These are phyloP conservation scores for Fusarium miscanthi DNA, from an alignment of 2,329 filamentous ascomycete species.

Conservation along the genomic window DNA sequence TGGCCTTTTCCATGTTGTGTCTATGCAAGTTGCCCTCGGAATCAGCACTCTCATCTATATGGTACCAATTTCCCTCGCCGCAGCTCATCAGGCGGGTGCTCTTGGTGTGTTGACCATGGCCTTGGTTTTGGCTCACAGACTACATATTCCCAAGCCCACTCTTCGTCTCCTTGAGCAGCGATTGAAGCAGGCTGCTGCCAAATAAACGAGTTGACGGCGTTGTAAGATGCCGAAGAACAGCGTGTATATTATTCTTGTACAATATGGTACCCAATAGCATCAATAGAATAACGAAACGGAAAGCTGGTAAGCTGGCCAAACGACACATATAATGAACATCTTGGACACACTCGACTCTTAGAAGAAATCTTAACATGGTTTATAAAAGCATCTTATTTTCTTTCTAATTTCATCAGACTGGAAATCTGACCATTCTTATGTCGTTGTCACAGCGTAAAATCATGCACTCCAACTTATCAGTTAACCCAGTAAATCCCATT, in stretches of 20 bases:
- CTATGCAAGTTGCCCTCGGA: slow-evolving; percentile 84
- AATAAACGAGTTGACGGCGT: slow-evolving; percentile 29
- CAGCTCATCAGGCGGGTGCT: slow-evolving; percentile 91
- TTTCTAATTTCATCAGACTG: slow-evolving; percentile 24
- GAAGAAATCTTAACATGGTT: slow-evolving; percentile 22
- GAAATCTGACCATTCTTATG: slow-evolving; percentile 8
- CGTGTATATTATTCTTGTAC: slow-evolving; percentile 43
- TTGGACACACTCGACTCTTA: slow-evolving; percentile 35
- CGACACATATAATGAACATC: slow-evolving; percentile 9
- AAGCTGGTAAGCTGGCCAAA: slow-evolving; percentile 15
- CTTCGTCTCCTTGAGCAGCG: slow-evolving; percentile 68
- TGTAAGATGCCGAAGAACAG: slow-evolving; percentile 20
- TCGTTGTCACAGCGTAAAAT: slow-evolving; percentile 44
- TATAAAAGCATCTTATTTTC: slow-evolving; percentile 25
- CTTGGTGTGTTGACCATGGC: slow-evolving; percentile 86
- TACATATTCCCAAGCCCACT: slow-evolving; percentile 77
- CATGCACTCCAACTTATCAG: slow-evolving; percentile 18
- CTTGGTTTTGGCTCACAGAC: slow-evolving; percentile 79
- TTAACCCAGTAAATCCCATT: neutral
- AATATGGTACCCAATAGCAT: slow-evolving; percentile 39
- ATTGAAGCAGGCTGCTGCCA: slow-evolving; percentile 49
- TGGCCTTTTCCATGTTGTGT: slow-evolving; percentile 85
- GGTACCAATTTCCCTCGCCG: slow-evolving; percentile 87
- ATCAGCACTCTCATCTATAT: slow-evolving; percentile 94
- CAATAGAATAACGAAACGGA: slow-evolving; percentile 24